Conservation (phyloP, 2,329 filamentous ascomycete species). For the Pseudocercospora eumusae region DNA sequence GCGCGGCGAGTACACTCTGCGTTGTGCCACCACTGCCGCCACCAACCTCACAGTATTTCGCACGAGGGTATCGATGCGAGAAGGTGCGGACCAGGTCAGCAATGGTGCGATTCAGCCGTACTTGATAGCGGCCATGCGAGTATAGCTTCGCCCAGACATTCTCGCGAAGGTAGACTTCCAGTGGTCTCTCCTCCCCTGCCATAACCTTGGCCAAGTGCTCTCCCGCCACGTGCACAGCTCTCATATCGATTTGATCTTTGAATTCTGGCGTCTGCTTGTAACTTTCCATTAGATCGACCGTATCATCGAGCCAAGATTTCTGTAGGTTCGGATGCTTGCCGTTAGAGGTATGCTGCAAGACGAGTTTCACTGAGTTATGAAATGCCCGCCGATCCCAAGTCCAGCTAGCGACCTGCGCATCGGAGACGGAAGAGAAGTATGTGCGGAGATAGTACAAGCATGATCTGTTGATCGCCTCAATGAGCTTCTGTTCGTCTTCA, state of each 20-base stretch:
- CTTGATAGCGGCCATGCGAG: slow-evolving; percentile 43
- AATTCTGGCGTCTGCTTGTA: slow-evolving; percentile 20
- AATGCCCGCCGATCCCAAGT: slow-evolving; percentile 26
- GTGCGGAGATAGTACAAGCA: slow-evolving; percentile 24
- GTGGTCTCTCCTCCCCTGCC: slow-evolving; percentile 30
- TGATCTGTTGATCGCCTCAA: slow-evolving; percentile 25
- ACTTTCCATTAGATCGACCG: slow-evolving; percentile 19
- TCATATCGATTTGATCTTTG: slow-evolving; percentile 24
- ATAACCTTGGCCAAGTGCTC: slow-evolving; percentile 42
- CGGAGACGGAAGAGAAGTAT: slow-evolving; percentile 19
- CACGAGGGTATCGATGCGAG: slow-evolving; percentile 45
- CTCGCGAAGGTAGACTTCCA: slow-evolving; percentile 25
- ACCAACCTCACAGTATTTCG: slow-evolving; percentile 50
- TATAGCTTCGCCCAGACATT: slow-evolving; percentile 27
- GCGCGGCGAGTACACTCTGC: slow-evolving; percentile 36
- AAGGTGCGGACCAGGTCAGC: slow-evolving; percentile 31
- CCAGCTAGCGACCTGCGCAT: slow-evolving; percentile 21
- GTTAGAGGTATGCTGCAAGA: slow-evolving; percentile 17
- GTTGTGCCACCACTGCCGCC: slow-evolving; percentile 51
- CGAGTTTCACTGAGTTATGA: slow-evolving; percentile 17
- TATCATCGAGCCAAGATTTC: slow-evolving; percentile 21
- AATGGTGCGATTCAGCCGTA: slow-evolving; percentile 41
- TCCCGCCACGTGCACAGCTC: slow-evolving; percentile 32
- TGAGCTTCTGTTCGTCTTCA: slow-evolving; percentile 15
- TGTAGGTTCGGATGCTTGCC: slow-evolving; percentile 20